Percentiles rank a stretch among this genome's conserved stretches.
phyloP scores from a whole-genome alignment of 1,284 basidiomycete genomes.

The Trichosporon coremiiforme region DNA sequence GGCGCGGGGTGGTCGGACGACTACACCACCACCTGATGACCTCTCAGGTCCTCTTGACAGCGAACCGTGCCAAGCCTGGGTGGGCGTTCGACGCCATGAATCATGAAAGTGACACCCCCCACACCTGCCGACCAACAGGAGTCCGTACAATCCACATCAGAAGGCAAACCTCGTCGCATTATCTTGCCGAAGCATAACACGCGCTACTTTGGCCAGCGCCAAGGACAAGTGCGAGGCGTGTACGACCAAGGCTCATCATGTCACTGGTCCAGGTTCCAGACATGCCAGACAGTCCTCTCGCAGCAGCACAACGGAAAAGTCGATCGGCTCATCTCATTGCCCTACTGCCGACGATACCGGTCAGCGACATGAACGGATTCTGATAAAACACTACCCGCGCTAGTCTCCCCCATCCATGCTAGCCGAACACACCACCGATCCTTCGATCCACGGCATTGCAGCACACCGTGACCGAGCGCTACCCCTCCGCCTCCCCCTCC shows the following conservation, averaged over 20 bases:
- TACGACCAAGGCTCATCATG: not conserved
- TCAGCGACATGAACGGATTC: not conserved
- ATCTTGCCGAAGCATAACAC: slow-evolving; percentile 4
- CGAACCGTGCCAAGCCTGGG: not conserved
- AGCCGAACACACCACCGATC: not conserved
- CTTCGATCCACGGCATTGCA: not conserved
- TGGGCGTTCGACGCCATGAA: not conserved
- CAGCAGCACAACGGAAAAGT: not conserved
- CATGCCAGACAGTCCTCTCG: no score
- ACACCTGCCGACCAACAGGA: not conserved
- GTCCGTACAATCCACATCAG: not conserved
- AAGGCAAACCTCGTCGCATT: not conserved
- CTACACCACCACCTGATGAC: not conserved
- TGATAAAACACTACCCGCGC: not conserved
- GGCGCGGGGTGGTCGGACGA: not conserved
- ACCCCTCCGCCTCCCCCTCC: not conserved
- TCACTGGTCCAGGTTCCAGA: not conserved
- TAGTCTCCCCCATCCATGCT: not conserved
- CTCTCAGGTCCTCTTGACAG: not conserved
- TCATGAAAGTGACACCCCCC: slow-evolving; percentile 6
- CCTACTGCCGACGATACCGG: no score
- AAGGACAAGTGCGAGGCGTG: not conserved
- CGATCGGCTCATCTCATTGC: not conserved
- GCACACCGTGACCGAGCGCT: not conserved
- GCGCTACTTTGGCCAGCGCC: not conserved